Percentiles rank a stretch among this genome's conserved stretches.
phyloP scores from a whole-genome alignment of 306 rosid genomes.

The Benincasa hispida region DNA sequence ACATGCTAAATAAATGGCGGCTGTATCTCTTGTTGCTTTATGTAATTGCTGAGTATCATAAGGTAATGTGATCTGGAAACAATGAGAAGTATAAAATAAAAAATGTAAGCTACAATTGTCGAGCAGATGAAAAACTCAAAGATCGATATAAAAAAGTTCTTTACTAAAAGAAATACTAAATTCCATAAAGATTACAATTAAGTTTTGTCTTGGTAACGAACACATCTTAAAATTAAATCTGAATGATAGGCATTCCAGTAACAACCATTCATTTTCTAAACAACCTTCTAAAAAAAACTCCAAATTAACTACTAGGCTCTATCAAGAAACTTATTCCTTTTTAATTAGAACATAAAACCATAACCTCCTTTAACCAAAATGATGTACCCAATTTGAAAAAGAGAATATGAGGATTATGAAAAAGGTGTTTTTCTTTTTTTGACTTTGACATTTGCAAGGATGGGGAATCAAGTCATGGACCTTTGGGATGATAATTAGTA shows the following conservation, averaged over 20 bases:
- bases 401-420: no score
- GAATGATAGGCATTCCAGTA: background rate
- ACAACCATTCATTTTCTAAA: background rate
- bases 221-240: background rate
- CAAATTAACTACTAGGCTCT: background rate
- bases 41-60: slow-evolving; percentile 58
- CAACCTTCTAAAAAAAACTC: background rate
- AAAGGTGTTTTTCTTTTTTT: no score
- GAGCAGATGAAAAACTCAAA: background rate
- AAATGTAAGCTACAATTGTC: background rate
- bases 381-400: no score
- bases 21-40: slow-evolving; percentile 75
- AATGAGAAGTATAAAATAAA: slow-evolving; percentile 5
- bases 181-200: background rate
- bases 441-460: no score
- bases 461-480: no score
- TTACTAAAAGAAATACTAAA: background rate
- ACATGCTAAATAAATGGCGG: slow-evolving; percentile 94
- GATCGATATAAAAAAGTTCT: background rate
- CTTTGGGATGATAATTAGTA: no score
- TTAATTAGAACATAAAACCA: no score
- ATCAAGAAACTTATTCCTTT: background rate
- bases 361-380: no score
- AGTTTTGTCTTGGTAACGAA: background rate
- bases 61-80: slow-evolving; percentile 68